A percentile compares a stretch with the other conserved stretches of the same genome.
phyloP scores from a whole-genome alignment of 495 filamentous ascomycete species.

The Pseudevernia furfuracea region DNA sequence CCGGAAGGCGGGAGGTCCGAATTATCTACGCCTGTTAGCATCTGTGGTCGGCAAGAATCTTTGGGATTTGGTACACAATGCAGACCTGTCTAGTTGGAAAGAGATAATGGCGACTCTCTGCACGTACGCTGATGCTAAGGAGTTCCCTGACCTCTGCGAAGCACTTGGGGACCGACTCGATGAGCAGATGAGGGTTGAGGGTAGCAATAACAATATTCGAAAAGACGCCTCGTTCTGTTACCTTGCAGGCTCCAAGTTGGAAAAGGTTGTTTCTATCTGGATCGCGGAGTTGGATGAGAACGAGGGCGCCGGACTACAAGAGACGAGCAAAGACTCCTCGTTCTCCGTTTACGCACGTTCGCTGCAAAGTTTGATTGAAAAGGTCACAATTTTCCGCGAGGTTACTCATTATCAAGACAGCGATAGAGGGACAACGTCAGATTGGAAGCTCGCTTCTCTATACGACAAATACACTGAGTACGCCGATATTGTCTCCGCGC shows the following conservation, averaged over 20 bases:
- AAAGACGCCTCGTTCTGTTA: conserved; percentile 96
- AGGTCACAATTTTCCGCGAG: conserved; percentile 93
- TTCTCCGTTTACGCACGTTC: conserved; percentile 89
- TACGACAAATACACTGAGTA: conserved; percentile 98
- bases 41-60: conserved; percentile 94
- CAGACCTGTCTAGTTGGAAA: conserved; percentile 87
- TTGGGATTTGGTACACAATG: conserved; percentile 97
- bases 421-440: conserved; percentile 58
- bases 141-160: conserved; percentile 95
- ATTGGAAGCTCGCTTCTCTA: conserved; percentile 81
- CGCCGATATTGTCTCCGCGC: conserved; percentile 85
- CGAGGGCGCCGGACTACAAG: conserved; percentile 65
- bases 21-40: conserved; percentile 83
- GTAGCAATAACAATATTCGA: conserved; percentile 47
- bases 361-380: conserved; percentile 91
- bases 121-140: conserved; percentile 82
- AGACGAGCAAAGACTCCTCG: conserved; percentile 59
- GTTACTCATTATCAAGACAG: conserved; percentile 84
- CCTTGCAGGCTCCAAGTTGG: conserved; percentile 87
- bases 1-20: conserved; percentile 71
- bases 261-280: conserved; percentile 95
- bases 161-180: conserved; percentile 86
- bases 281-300: conserved; percentile 75
- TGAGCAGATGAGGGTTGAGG: conserved; percentile 50
- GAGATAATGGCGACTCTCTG: conserved; percentile 92